Evolutionary conservation across 495 filamentous ascomycete species (phyloP).

Genomic region (Aspergillus avenaceus): DNA sequence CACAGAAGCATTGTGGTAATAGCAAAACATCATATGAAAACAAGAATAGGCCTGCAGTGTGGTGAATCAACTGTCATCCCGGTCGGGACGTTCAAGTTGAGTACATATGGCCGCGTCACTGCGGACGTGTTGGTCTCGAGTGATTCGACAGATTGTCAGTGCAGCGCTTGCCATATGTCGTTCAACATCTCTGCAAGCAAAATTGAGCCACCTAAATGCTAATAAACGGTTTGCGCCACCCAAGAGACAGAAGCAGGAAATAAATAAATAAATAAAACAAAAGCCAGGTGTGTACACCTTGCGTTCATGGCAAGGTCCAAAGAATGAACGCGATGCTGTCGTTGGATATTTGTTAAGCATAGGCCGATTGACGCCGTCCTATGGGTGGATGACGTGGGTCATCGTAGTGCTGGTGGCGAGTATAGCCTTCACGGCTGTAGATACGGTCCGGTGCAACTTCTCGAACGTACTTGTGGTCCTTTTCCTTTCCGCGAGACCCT

Average conservation of each 20-base stretch:
- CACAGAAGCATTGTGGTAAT: not conserved
- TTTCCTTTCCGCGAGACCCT: conserved; percentile 6
- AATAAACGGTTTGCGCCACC: not conserved
- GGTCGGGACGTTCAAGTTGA: too few species aligned
- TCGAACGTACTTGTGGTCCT: conserved; percentile 9
- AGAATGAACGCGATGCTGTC: not conserved
- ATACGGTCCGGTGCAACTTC: conserved; percentile 9
- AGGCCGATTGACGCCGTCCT: conserved; percentile 24
- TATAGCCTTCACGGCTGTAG: too few species aligned
- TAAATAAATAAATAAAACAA: not conserved
- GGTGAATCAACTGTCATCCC: not conserved
- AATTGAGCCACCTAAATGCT: not conserved
- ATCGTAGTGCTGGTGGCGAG: conserved; percentile 15
- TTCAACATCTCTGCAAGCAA: not conserved
- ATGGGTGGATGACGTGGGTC: conserved; percentile 16
- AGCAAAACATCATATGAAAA: not conserved
- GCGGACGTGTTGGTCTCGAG: too few species aligned
- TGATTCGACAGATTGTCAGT: not conserved
- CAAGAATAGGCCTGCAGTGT: not conserved
- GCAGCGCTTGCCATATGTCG: too few species aligned
- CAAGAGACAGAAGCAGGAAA: not conserved
- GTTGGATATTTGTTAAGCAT: conserved; percentile 19
- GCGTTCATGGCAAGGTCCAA: too few species aligned
- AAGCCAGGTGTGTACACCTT: too few species aligned
- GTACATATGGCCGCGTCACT: too few species aligned